Evolutionary conservation across 805 yeast species (phyloP), one percentile per base, ranked within the genome.

Genomic region (Vanderwaltozyma polyspora): DNA sequence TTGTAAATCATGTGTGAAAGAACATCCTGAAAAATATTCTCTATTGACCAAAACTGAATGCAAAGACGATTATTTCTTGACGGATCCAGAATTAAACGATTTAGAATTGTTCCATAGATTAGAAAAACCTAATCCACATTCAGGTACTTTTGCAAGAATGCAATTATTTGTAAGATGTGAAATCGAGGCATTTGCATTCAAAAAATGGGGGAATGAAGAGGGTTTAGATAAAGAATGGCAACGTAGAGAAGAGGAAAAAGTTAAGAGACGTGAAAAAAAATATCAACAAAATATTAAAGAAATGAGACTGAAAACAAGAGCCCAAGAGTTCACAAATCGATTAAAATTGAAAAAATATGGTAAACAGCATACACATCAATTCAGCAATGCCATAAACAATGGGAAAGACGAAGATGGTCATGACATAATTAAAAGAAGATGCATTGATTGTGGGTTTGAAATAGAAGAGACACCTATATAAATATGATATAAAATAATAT

Each of bases 11-110:
- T 91, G 98, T 57, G 75, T 74, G 23, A 74, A 73, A 46, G 67
- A 68, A 38, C 59, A 61, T 16, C 95, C 95, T 0, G 95, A 91
- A 26, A 91, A 91, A 50, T 91, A 89, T 55, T 74, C 97, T 0
- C 58, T 91, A 15, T 60, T 91, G 33, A 91, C 99, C 6, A 91
- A 91, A 59, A 91, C 99, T 0, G 99, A 91, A 59, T 86, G 95
- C 56, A 72, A 76, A 27, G 89, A 82, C 46, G 99, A 91, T 60
- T 91, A 91, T 55, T 69, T 91, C 28, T 57, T 91, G 19, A 91
- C 99, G 0, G 98, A 91, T 32, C 91, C 96, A 1, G 98, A 91
- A 53, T 66, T 91, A 28, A 68, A 72, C 34, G 98, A 91, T 53
- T 59, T 58, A 5, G 64, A 56, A 2, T 58, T 87, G 17, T 64